Conservation (phyloP, 345 rosid genomes). For the Garcia nutans region DNA sequence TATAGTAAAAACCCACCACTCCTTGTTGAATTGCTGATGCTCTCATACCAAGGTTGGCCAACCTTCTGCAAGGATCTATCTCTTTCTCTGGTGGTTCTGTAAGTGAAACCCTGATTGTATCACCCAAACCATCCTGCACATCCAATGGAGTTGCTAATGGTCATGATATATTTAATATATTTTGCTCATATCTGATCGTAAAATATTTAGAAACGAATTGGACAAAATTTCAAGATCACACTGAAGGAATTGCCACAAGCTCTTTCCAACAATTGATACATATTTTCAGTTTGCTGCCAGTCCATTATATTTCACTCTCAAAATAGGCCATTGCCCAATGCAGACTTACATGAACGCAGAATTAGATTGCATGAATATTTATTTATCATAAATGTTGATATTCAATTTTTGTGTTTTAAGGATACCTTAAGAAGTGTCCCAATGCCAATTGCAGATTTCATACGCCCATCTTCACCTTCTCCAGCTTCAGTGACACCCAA, state of each 20-base stretch:
- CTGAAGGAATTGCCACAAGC: not conserved
- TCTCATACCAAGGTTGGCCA: conserved; percentile 87
- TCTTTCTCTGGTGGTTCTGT: conserved; percentile 96
- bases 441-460: conserved; percentile 98
- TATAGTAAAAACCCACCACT: conserved; percentile 59
- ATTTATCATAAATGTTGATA: not conserved
- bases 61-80: conserved; percentile 90
- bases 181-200: not conserved
- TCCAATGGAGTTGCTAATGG: conserved; percentile 10
- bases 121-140: conserved; percentile 94
- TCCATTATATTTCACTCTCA: not conserved
- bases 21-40: conserved; percentile 85
- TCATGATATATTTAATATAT: not conserved
- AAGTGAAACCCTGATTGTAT: conserved; percentile 94
- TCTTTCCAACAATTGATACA: not conserved
- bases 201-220: conserved; percentile 4
- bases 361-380: conserved; percentile 5
- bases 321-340: conserved; percentile 6
- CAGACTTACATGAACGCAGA: not conserved
- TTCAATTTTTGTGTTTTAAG: conserved; percentile 8
- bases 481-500: conserved; percentile 99
- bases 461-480: conserved; percentile 99
- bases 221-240: not conserved
- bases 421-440: conserved; percentile 94
- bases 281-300: not conserved